phyloP scores from a whole-genome alignment of 306 rosid genomes.

The Lathyrus tuberosus region DNA sequence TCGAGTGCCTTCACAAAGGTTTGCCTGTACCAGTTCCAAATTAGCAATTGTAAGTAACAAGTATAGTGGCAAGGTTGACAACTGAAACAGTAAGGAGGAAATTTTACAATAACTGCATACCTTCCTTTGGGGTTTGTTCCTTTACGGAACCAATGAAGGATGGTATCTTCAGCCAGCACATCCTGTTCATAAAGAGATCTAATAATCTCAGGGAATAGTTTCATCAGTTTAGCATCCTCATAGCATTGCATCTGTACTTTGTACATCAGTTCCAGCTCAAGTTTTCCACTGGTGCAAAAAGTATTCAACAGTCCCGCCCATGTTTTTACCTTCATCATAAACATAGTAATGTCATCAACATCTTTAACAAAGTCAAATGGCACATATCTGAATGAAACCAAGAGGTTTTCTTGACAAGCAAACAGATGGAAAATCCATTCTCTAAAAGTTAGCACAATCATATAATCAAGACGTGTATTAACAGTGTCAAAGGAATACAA shows the following conservation, averaged over 20 bases:
- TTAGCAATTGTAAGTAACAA: not conserved
- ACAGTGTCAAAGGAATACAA: not conserved
- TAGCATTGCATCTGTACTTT: constrained; percentile 99
- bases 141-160: constrained; percentile 90
- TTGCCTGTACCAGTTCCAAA: constrained; percentile 68
- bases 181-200: constrained; percentile 95
- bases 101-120: constrained; percentile 40
- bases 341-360: constrained; percentile 4
- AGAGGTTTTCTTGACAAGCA: constrained; percentile 12
- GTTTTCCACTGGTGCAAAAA: constrained; percentile 92
- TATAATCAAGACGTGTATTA: not conserved
- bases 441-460: constrained; percentile 4
- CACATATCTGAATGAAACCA: not conserved
- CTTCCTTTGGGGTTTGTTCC: constrained; percentile 98
- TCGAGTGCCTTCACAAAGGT: constrained; percentile 96
- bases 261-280: constrained; percentile 96
- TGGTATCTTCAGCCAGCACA: constrained; percentile 97
- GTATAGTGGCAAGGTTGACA: not conserved
- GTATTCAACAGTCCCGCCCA: constrained; percentile 90
- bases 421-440: constrained; percentile 8
- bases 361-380: not conserved
- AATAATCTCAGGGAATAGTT: constrained; percentile 86
- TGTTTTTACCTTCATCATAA: constrained; percentile 74
- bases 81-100: not conserved
- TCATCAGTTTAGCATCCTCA: constrained; percentile 99